Evolutionary conservation across 257 asterid genomes (phyloP), one percentile per base, ranked within the genome.

Genomic region (Phtheirospermum japonicum): DNA sequence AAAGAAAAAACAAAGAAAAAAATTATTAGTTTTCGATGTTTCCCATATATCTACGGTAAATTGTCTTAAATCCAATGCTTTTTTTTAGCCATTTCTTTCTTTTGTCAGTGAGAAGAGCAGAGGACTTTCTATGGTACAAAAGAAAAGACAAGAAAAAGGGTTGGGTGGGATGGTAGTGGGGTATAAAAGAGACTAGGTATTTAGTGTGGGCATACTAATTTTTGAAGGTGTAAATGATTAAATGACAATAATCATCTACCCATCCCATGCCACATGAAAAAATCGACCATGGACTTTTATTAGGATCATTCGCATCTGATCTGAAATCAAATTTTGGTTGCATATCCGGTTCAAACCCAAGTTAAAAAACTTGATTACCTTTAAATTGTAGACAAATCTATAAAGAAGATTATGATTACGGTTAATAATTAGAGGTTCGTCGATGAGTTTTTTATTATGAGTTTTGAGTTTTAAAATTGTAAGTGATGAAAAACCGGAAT

Each of bases 21-120:
- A n/a, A n/a, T n/a, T n/a, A n/a, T n/a, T 48, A 12, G 32, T 36
- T 76, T 75, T 80, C 74, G 66, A 74, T 73, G 71, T 72, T 74
- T 65, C 80, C 75, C 26, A 39, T 50, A 36, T 56, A 40, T 61
- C 19, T 32, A 42, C 28, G 28, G 28, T 23, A 1, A 23, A 23
- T 1, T 23, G n/a, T 3, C 28, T 23, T 23, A 23, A 61, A 61
- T 54, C 65, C 63, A 37, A 49, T 55, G 54, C 50, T 61, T 54
- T 62, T 20, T 46, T 64, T 69, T 28, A 40, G 52, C 11, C 51
- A 68, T 69, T 74, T 69, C 42, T 18, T 65, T 54, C 50, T 64
- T 68, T 73, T 64, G 71, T 73, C 74, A 64, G 74, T 33, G 59
- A 63, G 74, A 10, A 64, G 32, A 28, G 30, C 68, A 61, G 73